These are phyloP conservation scores for Claviceps sp. DNA, from an alignment of 2,329 filamentous ascomycete species.

Conservation along the genomic window DNA sequence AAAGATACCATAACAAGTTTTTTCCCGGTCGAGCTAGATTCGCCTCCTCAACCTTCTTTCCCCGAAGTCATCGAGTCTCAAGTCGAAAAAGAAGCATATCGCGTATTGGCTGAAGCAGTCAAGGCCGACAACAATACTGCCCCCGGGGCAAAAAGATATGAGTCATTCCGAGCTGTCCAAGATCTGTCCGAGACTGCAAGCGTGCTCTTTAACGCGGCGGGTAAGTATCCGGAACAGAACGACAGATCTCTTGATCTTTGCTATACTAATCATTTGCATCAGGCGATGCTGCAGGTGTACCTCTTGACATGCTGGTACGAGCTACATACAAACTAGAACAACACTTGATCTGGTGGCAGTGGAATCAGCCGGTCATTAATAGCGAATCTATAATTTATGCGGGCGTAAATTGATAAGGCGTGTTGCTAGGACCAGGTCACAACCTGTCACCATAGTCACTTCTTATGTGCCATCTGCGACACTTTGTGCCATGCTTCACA, in stretches of 20 bases:
- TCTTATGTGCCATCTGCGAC: not conserved
- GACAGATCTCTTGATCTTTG: too few species aligned
- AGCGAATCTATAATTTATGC: too few species aligned
- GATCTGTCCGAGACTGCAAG: slow-evolving; percentile 19
- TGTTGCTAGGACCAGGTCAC: too few species aligned
- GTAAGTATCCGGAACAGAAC: slow-evolving; percentile 12
- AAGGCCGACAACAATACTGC: not conserved
- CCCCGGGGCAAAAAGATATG: slow-evolving; percentile 10
- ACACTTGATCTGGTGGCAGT: slow-evolving; percentile 22
- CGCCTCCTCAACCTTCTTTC: slow-evolving; percentile 5
- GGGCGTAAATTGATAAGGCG: too few species aligned
- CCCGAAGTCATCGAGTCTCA: slow-evolving; percentile 15
- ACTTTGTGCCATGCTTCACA: not conserved
- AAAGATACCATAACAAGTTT: slow-evolving; percentile 19
- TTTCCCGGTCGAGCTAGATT: slow-evolving; percentile 19
- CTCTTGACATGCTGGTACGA: slow-evolving; percentile 19
- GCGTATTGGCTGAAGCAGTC: slow-evolving; percentile 12
- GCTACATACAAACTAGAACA: slow-evolving; percentile 27
- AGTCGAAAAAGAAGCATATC: slow-evolving; percentile 11
- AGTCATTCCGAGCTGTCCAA: slow-evolving; percentile 17
- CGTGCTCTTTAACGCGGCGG: slow-evolving; percentile 19
- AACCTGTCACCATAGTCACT: not conserved
- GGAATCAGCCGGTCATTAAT: not conserved
- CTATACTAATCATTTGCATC: slow-evolving; percentile 6
- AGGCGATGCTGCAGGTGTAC: slow-evolving; percentile 20